Evolutionary conservation across 768 basidiomycete species (phyloP), one percentile per base, ranked within the genome.

Genomic region (Boletales sp.): DNA sequence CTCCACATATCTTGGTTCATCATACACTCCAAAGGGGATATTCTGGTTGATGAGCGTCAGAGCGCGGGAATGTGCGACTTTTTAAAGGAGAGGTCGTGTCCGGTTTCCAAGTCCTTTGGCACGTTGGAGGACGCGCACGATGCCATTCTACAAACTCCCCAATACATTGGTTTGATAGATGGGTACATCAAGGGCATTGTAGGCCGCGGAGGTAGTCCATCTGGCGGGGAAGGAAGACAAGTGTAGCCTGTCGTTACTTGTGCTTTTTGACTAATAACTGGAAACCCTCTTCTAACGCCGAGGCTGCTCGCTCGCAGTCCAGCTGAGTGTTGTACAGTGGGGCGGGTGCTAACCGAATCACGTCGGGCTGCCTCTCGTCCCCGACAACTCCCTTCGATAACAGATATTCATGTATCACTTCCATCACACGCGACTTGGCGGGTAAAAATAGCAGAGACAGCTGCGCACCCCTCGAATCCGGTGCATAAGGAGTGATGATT

Each of bases 331-430:
- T 97, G 69, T 97, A 99, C 64, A 98, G 71, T 31, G 94, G 87
- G 14, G 78, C 77, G 41, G 94, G 94, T 53, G 92, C 81, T 40
- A 98, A 71, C 10, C 97, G 80, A 58, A 99, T 94, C 44, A 98
- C 91, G 62, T 92, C 87, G 24, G 97, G 95, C 60, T 84, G 73
- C 61, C 97, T 74, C 68, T 95, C 90, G 69, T 99, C 97, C 10
- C 91, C 94, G 45, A 97, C 78, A 13, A 99, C 86, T 7, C 97
- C 97, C 44, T 74, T 68, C 52, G 76, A 74, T 18, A 75, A 70
- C 60, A 98, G 67, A 36, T 69, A 73, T 45, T 78, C 67, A 52
- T 83, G 81, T 18, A 97, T 77, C 49, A 71, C 74, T 50, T 76
- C 75, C 94, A 98, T 97, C 39, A 82, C 62, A 30, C 73, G 77